These are phyloP conservation scores for Diplogelasinospora grovesii DNA, from an alignment of 495 filamentous ascomycete genomes.

Conservation along the genomic window DNA sequence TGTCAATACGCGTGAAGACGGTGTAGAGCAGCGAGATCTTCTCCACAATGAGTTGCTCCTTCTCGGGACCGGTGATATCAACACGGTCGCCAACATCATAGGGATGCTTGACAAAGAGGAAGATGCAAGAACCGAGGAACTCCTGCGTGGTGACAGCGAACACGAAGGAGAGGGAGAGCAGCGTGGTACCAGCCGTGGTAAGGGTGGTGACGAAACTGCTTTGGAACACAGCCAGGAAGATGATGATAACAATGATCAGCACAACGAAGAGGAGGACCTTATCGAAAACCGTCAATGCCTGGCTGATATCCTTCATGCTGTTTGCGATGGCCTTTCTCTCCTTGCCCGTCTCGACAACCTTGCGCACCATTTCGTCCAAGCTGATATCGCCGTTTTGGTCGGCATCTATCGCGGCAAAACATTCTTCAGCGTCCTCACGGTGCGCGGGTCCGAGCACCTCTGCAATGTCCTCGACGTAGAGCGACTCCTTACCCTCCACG, in stretches of 20 bases:
- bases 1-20: constrained; percentile 79
- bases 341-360: constrained; percentile 72
- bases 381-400: constrained; percentile 92
- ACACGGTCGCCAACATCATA: constrained; percentile 90
- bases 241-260: constrained; percentile 71
- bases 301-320: constrained; percentile 95
- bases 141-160: constrained; percentile 90
- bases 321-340: constrained; percentile 77
- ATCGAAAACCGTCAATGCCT: constrained; percentile 87
- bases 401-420: constrained; percentile 69
- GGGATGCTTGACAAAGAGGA: constrained; percentile 94
- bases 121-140: constrained; percentile 91
- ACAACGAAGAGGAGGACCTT: constrained; percentile 73
- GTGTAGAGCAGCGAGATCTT: constrained; percentile 92
- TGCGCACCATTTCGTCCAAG: constrained; percentile 91
- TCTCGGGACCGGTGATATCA: constrained; percentile 58
- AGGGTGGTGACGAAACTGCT: constrained; percentile 78
- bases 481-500: constrained; percentile 72
- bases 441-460: constrained; percentile 78
- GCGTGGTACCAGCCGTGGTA: constrained; percentile 87
- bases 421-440: constrained; percentile 70
- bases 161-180: constrained; percentile 90
- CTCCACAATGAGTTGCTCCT: constrained; percentile 73
- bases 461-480: constrained; percentile 72
- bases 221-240: constrained; percentile 87